Evolutionary conservation across 331 rosid species (phyloP).

Genomic region (Dryas integrifolia): DNA sequence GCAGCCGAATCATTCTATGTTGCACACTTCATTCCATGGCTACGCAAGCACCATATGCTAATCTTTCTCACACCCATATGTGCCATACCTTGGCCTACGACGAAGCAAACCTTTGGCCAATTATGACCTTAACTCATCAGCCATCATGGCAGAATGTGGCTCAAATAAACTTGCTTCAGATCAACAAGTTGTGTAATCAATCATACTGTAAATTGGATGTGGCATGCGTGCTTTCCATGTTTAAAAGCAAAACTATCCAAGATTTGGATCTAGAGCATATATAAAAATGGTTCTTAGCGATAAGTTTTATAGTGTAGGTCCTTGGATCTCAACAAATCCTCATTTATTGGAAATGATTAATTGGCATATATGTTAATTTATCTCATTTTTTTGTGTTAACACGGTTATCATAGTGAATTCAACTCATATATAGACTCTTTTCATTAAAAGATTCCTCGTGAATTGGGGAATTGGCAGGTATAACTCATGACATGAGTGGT

Average conservation of each 20-base stretch:
- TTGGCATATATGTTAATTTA: neutral
- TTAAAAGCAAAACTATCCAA: neutral
- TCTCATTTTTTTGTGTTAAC: neutral
- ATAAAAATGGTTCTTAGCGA: neutral
- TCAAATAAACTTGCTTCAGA: neutral
- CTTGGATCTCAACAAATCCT: neutral
- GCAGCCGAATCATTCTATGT: too few species aligned
- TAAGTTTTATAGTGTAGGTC: neutral
- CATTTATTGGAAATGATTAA: neutral
- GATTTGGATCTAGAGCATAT: neutral
- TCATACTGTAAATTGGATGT: neutral
- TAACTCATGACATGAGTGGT: too few species aligned
- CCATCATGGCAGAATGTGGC: neutral
- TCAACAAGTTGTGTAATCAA: neutral
- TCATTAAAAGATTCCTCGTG: too few species aligned
- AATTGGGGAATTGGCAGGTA: too few species aligned
- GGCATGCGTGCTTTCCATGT: neutral
- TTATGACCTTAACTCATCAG: neutral
- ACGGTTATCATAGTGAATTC: neutral
- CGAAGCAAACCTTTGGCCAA: neutral
- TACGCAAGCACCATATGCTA: too few species aligned
- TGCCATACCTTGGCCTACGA: too few species aligned
- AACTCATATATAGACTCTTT: too few species aligned
- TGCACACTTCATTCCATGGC: too few species aligned
- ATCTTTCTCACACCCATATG: too few species aligned